phyloP scores from a whole-genome alignment of 23 red algal genomes.

The Rhodosorus marinus region DNA sequence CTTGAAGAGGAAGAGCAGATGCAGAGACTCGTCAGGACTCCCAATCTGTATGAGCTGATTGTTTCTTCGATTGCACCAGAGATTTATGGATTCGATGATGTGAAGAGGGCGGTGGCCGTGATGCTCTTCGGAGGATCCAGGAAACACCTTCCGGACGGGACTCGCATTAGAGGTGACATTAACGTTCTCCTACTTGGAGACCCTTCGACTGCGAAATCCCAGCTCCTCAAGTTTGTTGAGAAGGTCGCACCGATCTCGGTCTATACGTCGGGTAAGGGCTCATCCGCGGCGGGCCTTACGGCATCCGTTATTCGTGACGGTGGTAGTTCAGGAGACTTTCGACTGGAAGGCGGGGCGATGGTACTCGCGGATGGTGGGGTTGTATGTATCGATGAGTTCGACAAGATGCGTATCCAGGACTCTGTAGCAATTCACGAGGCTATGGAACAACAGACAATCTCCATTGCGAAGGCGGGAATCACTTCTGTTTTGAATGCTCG shows the following conservation, averaged over 20 bases:
- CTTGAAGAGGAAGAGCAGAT: conserved; percentile 93
- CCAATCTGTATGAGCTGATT: conserved; percentile 44
- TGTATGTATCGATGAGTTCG: conserved; percentile 98
- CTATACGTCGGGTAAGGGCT: conserved; percentile 82
- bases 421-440: conserved; percentile 88
- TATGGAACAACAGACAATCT: conserved; percentile 98
- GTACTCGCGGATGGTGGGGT: conserved; percentile 88
- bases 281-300: conserved; percentile 90
- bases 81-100: conserved; percentile 75
- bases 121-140: conserved; percentile 66
- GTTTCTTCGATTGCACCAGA: conserved; percentile 71
- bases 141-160: conserved; percentile 75
- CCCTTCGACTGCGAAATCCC: conserved; percentile 93
- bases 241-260: conserved; percentile 83
- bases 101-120: conserved; percentile 84
- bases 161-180: conserved; percentile 91
- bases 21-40: conserved; percentile 38
- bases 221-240: conserved; percentile 82
- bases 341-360: conserved; percentile 87
- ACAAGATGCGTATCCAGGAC: conserved; percentile 86
- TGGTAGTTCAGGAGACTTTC: conserved; percentile 84
- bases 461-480: conserved; percentile 95
- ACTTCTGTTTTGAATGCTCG: conserved; percentile 84
- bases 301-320: conserved; percentile 77
- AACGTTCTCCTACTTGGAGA: conserved; percentile 94